Evolutionary conservation across 352 stramenopile species (phyloP), one percentile per base, ranked within the genome.

Genomic region (Phytophthora syringae): DNA sequence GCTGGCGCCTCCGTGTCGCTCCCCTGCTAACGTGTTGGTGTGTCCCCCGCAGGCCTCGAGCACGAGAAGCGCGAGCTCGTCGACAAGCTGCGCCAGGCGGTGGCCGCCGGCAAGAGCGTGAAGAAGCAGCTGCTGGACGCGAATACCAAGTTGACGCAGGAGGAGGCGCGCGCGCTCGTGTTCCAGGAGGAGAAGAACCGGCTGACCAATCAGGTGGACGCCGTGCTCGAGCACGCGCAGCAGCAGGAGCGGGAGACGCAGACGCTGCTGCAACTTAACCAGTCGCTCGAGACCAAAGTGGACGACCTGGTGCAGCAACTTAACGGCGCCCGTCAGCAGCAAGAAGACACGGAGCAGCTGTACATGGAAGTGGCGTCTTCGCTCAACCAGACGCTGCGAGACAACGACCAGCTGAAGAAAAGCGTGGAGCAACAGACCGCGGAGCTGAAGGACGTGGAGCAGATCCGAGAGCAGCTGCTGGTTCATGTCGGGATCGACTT

Each of bases 51-150:
- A 47, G 78, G 75, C 61, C 73, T 92, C 10, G 84, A 90, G 44
- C 66, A 63, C 9, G 80, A 90, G 53, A 92, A 92, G 61, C 72
- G 77, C 24, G 81, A 91, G 70, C 79, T 94, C 39, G 85, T 79
- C 2, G 68, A 13, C 20, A 86, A 88, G 56, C 54, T 89, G 2
- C 68, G 84, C 21, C 76, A 89, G 52, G 81, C 86, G 27, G 70
- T 86, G 11, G 20, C 37, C 24, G 66, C 74, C 7, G 87, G 86
- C 60, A 78, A 88, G 28, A 47, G 54, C n/a, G 52, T 90, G 9
- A 74, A 90, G 49, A 65, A 71, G 52, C 63, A 87, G 43, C 64
- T 92, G 0, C 55, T 54, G 67, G 15, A 37, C 48, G 5, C 55
- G 28, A 66, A 81, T 51, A 68, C 74, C 1, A 39, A 53, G 45